These are phyloP conservation scores for Fusarium mundagurra DNA, from an alignment of 2,329 filamentous ascomycete species.

Conservation along the genomic window DNA sequence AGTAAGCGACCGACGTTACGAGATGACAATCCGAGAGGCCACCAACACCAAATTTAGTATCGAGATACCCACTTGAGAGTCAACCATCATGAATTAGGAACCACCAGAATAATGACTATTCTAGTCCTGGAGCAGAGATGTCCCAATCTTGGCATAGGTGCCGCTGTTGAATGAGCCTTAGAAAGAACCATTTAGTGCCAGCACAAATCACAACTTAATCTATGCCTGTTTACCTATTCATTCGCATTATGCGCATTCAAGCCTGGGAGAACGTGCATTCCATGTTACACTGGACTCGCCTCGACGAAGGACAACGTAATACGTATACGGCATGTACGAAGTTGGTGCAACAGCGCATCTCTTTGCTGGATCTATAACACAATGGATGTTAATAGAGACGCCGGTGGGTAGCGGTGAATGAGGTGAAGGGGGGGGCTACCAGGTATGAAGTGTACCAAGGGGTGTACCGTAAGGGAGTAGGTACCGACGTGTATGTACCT, in stretches of 20 bases:
- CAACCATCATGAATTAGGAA: constrained; percentile 25
- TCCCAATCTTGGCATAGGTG: constrained; percentile 2
- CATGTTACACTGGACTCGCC: constrained; percentile 10
- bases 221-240: neutral
- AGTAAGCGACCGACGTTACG: constrained; percentile 30
- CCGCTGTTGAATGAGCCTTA: neutral
- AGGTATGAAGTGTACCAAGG: neutral
- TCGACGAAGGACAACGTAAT: constrained; percentile 7
- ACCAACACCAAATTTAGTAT: constrained; percentile 9
- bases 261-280: neutral
- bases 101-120: constrained; percentile 10
- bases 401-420: constrained; percentile 20
- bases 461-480: neutral
- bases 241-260: neutral
- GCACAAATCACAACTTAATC: neutral
- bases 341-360: constrained; percentile 11
- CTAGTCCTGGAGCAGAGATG: neutral
- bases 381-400: neutral
- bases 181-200: neutral
- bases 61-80: constrained; percentile 20
- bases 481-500: neutral
- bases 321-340: constrained; percentile 35
- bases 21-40: constrained; percentile 25
- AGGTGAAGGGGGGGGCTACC: neutral
- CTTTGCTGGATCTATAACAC: neutral